phyloP scores from a whole-genome alignment of 2,329 filamentous ascomycete genomes.

The Raffaelea ambrosiae region DNA sequence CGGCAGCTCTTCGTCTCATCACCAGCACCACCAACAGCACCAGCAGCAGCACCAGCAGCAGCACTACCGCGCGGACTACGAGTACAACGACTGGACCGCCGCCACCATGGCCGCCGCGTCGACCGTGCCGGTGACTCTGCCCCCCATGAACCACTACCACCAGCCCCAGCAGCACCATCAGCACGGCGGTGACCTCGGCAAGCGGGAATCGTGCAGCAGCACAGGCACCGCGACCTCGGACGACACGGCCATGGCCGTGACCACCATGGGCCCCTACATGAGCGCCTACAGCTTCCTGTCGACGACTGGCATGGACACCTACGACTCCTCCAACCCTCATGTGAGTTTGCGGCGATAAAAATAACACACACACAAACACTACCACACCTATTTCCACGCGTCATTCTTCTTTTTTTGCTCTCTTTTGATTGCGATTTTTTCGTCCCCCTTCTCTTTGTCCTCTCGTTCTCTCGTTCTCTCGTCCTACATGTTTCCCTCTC shows the following conservation, averaged over 20 bases:
- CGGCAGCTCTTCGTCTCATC: conserved; percentile 12
- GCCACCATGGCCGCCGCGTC: conserved; percentile 28
- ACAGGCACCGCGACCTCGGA: not conserved
- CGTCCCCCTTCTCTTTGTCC: conserved; percentile 2
- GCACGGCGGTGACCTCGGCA: conserved; percentile 62
- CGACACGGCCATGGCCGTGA: conserved; percentile 32
- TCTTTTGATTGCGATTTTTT: not conserved
- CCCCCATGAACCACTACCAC: conserved; percentile 55
- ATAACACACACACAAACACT: too few relatives aligned
- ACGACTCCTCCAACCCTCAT: conserved; percentile 60
- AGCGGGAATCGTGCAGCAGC: conserved; percentile 50
- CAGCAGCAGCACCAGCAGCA: not conserved
- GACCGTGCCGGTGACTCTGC: conserved; percentile 50
- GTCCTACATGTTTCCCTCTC: not conserved
- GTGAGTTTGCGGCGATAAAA: conserved; percentile 54
- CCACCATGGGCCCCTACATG: conserved; percentile 57
- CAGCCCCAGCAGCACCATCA: conserved; percentile 28
- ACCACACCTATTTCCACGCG: too few relatives aligned
- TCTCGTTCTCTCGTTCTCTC: not conserved
- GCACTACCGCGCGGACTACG: conserved; percentile 20
- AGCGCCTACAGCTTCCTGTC: conserved; percentile 54
- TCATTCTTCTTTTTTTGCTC: conserved; percentile 10
- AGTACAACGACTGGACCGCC: conserved; percentile 47
- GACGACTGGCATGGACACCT: conserved; percentile 56
- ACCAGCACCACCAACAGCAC: not conserved